phyloP scores from a whole-genome alignment of 2,329 filamentous ascomycete genomes.

The Tolypocladium pustulatum region DNA sequence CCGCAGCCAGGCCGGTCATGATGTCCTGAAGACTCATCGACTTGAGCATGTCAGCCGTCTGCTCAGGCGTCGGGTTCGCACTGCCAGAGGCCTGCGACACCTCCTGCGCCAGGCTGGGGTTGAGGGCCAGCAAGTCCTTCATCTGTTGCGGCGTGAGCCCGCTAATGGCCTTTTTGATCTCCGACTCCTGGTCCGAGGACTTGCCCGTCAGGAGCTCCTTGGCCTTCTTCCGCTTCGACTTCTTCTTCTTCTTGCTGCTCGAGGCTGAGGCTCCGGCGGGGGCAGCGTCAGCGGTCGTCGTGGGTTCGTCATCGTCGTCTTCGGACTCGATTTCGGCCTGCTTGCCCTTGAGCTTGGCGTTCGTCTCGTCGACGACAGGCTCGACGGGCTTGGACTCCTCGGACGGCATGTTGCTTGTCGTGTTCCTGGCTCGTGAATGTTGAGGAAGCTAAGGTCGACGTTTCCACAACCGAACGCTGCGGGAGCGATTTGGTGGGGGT shows the following conservation, averaged over 20 bases:
- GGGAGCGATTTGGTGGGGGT: not conserved
- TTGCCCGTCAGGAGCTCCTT: constrained; percentile 32
- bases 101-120: constrained; percentile 61
- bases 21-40: constrained; percentile 59
- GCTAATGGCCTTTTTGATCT: constrained; percentile 40
- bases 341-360: constrained; percentile 34
- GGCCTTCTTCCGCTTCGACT: constrained; percentile 54
- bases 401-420: constrained; percentile 28
- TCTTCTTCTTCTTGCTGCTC: constrained; percentile 52
- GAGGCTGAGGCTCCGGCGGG: constrained; percentile 13
- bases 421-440: not conserved
- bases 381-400: constrained; percentile 56
- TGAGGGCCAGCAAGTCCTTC: constrained; percentile 57
- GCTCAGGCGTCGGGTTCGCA: constrained; percentile 25
- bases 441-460: not conserved
- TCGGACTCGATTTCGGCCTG: constrained; percentile 34
- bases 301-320: constrained; percentile 34
- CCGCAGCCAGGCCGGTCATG: constrained; percentile 64
- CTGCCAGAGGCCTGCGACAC: constrained; percentile 23
- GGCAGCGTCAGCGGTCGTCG: constrained; percentile 22
- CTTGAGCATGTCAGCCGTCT: constrained; percentile 44
- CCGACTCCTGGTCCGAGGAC: constrained; percentile 23
- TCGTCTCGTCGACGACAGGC: constrained; percentile 35
- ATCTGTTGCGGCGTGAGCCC: constrained; percentile 46
- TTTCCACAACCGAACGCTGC: not conserved